phyloP scores from a whole-genome alignment of 169 alveolate genomes.

The Plasmodium malariae region DNA sequence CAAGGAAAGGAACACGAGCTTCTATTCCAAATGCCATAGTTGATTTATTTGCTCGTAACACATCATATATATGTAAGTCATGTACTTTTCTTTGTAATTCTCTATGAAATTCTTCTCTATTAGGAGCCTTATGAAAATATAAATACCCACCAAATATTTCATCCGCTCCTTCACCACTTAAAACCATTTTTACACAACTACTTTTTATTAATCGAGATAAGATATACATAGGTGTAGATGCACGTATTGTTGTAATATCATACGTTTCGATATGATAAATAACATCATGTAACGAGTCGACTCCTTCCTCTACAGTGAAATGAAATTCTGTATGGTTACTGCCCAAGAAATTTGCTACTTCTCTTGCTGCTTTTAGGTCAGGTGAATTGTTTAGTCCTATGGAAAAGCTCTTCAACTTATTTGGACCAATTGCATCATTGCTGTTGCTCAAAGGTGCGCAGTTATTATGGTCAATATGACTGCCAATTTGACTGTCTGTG shows the following conservation, averaged over 20 bases:
- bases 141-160: slow-evolving; percentile 92
- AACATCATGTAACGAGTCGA: slow-evolving; percentile 86
- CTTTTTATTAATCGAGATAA: slow-evolving; percentile 83
- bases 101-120: slow-evolving; percentile 85
- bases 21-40: slow-evolving; percentile 92
- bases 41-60: slow-evolving; percentile 90
- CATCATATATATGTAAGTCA: slow-evolving; percentile 87
- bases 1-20: slow-evolving; percentile 92
- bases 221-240: slow-evolving; percentile 92
- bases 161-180: slow-evolving; percentile 92
- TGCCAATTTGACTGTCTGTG: neutral
- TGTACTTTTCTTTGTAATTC: slow-evolving; percentile 87
- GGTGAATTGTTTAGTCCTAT: slow-evolving; percentile 65
- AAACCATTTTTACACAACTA: slow-evolving; percentile 88
- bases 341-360: slow-evolving; percentile 85
- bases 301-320: slow-evolving; percentile 87
- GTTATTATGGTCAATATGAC: too few species aligned
- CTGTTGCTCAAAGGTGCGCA: too few species aligned
- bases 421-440: slow-evolving; percentile 20
- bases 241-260: slow-evolving; percentile 91
- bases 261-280: slow-evolving; percentile 90
- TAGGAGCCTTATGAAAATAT: slow-evolving; percentile 91
- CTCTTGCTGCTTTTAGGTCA: slow-evolving; percentile 68
- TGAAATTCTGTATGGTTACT: slow-evolving; percentile 88
- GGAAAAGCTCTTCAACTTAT: slow-evolving; percentile 42